A percentile compares a stretch with the other conserved stretches of the same genome.
phyloP scores from a whole-genome alignment of 2,329 filamentous ascomycete genomes.

The Triangularia setosa region DNA sequence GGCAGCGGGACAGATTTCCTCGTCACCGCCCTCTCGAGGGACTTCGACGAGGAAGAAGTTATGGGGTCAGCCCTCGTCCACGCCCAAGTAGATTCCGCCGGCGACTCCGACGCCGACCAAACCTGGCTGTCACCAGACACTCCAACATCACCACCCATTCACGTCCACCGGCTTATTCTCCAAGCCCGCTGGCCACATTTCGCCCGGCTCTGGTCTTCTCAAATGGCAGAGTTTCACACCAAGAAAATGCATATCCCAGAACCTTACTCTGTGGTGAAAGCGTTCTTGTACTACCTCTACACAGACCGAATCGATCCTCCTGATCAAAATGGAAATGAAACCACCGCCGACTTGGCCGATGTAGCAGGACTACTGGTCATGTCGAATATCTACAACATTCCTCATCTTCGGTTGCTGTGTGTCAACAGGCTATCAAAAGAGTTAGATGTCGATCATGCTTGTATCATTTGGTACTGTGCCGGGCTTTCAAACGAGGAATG shows the following conservation, averaged over 20 bases:
- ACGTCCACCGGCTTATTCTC: conserved; percentile 92
- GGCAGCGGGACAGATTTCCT: conserved; percentile 88
- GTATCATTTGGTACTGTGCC: conserved; percentile 93
- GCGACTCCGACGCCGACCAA: conserved; percentile 39
- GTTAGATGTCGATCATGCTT: conserved; percentile 90
- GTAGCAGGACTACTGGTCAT: conserved; percentile 94
- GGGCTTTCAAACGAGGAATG: conserved; percentile 88
- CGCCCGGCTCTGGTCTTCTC: conserved; percentile 80
- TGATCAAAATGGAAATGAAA: conserved; percentile 40
- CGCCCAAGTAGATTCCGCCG: conserved; percentile 16
- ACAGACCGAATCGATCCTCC: conserved; percentile 76
- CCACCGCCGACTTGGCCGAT: conserved; percentile 74
- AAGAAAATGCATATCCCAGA: conserved; percentile 98
- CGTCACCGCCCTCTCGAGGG: conserved; percentile 82
- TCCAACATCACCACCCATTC: conserved; percentile 75
- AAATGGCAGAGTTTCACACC: conserved; percentile 97
- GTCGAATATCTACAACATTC: conserved; percentile 97
- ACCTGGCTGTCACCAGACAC: conserved; percentile 59
- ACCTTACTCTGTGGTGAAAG: conserved; percentile 87
- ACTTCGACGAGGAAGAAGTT: conserved; percentile 64
- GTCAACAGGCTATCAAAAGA: conserved; percentile 87
- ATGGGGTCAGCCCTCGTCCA: conserved; percentile 49
- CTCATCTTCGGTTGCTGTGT: conserved; percentile 83
- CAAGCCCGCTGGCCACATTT: conserved; percentile 97
- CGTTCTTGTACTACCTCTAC: conserved; percentile 94